Base-by-base conservation (phyloP, 83 land plant genomes). In the Isoetes engelmannii region DNA sequence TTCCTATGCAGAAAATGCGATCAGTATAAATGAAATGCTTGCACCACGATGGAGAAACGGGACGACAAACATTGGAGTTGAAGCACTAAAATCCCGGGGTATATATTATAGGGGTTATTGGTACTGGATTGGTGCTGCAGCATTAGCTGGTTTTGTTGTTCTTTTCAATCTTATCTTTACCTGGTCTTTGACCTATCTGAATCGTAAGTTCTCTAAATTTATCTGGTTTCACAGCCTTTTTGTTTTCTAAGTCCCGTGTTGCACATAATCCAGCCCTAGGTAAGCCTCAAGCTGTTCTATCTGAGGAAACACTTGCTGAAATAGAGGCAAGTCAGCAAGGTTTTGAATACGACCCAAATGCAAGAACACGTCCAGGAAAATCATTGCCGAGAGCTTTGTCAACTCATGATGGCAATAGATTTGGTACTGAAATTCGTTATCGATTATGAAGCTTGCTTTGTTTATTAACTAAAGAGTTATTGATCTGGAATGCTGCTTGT, bases 1-100 rank as follows among this genome's bases (percentile, higher is more conserved):
- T 65, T 82, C 80, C 48, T 89, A 86, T 73, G 80, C 76, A 37
- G 83, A 84, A 65, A 89, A 89, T 70, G 87, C 85, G 18, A 65
- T 89, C 50, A 72, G 75, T 44, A 87, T 82, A 0, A 89, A 86
- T 61, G 94, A 89, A 72, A 81, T 84, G 69, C 81, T 81, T 61
- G 83, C 83, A n/a, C 67, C 80, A 15, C 79, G 84, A 64, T 89
- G 93, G 93, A 57, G 48, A 44, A 49, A 82, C 56, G 42, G 57
- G 13, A 49, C 65, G 15, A 28, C 37, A 28, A 28, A 28, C 37
- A 28, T 72, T 5, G 74, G 74, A 7, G 28, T 44, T 15, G 42
- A 61, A 63, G 69, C 49, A 41, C 49, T 72, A 53, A 37, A 19
- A 41, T 61, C 44, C 45, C 21, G 68, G 28, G 74, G 67, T 1